A percentile compares a stretch with the other conserved stretches of the same genome.
Evolutionary conservation across 2,329 filamentous ascomycete species (phyloP).

Genomic region (Hypomyces rosellus): DNA sequence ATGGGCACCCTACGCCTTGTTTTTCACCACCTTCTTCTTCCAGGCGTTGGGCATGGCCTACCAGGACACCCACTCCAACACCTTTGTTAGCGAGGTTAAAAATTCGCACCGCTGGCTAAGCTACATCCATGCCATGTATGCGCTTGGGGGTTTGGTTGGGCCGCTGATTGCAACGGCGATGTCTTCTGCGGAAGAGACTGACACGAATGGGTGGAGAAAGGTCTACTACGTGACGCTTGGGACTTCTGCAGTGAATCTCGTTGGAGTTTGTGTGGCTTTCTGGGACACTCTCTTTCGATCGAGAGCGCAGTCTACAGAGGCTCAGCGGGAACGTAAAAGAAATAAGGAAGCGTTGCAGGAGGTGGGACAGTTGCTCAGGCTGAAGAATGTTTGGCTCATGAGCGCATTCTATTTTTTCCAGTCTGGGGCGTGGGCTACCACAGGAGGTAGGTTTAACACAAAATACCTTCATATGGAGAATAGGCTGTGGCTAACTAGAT

Average conservation of each 20-base stretch:
- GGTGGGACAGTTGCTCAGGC: slow-evolving; percentile 1
- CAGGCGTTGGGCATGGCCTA: slow-evolving; percentile 10
- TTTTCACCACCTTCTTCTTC: slow-evolving; percentile 8
- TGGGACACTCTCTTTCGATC: too few relatives aligned
- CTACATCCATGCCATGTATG: slow-evolving; percentile 12
- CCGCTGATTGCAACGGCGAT: slow-evolving; percentile 11
- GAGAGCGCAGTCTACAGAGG: too few relatives aligned
- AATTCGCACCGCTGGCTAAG: slow-evolving; percentile 10
- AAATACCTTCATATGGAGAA: too few relatives aligned
- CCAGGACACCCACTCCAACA: slow-evolving; percentile 11
- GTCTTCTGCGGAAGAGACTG: background rate
- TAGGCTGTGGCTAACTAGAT: background rate
- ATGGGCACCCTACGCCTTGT: slow-evolving; percentile 10
- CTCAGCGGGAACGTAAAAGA: too few relatives aligned
- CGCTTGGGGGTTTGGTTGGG: slow-evolving; percentile 8
- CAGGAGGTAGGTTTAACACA: slow-evolving; percentile 4
- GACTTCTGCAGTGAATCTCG: too few relatives aligned
- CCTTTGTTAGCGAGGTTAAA: slow-evolving; percentile 3
- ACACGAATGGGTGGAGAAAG: too few relatives aligned
- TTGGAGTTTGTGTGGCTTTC: too few relatives aligned
- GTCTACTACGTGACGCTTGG: too few relatives aligned
- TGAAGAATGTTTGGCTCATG: slow-evolving; percentile 10
- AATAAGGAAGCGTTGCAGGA: too few relatives aligned
- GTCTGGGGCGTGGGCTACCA: slow-evolving; percentile 7
- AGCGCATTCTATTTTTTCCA: slow-evolving; percentile 12